Evolutionary conservation across 352 stramenopile genomes (phyloP).

Genomic region (Phytopythium boreale): DNA sequence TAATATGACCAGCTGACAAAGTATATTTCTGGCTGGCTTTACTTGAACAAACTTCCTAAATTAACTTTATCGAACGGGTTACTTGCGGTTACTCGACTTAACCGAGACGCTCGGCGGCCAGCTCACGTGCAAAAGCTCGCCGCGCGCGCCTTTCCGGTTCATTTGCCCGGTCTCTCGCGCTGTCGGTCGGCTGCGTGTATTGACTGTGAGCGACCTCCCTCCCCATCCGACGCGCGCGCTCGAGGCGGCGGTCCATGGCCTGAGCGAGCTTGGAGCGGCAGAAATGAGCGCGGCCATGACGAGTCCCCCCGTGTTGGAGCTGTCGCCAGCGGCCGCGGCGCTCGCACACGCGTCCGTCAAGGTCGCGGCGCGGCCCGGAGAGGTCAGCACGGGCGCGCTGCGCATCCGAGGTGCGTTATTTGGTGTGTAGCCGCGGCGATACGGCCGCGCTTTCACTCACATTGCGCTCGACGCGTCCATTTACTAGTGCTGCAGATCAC

Average conservation of each 20-base stretch:
- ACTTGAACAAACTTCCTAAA: neutral
- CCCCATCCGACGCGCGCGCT: neutral
- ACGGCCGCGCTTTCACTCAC: neutral
- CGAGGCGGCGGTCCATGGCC: constrained; percentile 6
- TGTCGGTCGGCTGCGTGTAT: neutral
- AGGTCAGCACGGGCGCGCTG: constrained; percentile 43
- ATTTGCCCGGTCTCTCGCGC: too few relatives aligned
- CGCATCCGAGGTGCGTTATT: constrained; percentile 46
- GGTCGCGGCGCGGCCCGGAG: constrained; percentile 38
- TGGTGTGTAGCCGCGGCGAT: neutral
- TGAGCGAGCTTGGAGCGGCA: neutral
- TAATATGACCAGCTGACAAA: neutral
- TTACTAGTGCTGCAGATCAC: constrained; percentile 40
- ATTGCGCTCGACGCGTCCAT: neutral
- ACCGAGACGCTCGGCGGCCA: neutral
- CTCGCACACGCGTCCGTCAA: constrained; percentile 49
- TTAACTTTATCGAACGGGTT: neutral
- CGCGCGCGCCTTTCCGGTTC: too few relatives aligned
- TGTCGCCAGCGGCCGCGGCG: constrained; percentile 49
- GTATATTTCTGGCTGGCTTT: neutral
- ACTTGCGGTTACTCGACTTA: neutral
- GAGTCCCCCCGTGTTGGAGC: constrained; percentile 13
- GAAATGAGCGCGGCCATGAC: constrained; percentile 21
- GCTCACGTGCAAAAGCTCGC: too few relatives aligned
- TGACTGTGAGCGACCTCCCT: too few relatives aligned